phyloP scores from a whole-genome alignment of 2,329 filamentous ascomycete species.

The Cytospora leucostoma region DNA sequence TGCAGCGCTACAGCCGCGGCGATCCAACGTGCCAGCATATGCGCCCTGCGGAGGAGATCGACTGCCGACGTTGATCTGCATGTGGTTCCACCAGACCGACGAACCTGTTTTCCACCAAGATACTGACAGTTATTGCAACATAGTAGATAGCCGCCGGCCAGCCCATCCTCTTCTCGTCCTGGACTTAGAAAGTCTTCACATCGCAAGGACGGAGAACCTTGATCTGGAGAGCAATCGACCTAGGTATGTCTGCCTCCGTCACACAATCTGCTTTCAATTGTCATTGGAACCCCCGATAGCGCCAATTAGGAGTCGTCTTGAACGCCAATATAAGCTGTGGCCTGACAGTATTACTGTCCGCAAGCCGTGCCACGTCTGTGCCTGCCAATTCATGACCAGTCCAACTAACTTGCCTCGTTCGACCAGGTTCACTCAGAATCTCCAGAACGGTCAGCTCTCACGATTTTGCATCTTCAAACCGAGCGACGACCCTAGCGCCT shows the following conservation, averaged over 20 bases:
- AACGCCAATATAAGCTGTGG: background rate
- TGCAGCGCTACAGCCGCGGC: conserved; percentile 16
- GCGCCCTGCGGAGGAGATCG: conserved; percentile 20
- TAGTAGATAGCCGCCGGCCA: conserved; percentile 19
- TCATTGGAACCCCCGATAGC: background rate
- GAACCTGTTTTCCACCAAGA: conserved; percentile 1
- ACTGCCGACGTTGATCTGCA: conserved; percentile 22
- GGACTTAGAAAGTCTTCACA: background rate
- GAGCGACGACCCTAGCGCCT: conserved; percentile 29
- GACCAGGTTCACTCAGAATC: conserved; percentile 5
- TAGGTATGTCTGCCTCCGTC: conserved; percentile 2
- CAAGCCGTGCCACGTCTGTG: conserved; percentile 5
- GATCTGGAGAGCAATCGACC: conserved; percentile 4
- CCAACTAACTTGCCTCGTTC: conserved; percentile 10
- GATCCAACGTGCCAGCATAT: conserved; percentile 6
- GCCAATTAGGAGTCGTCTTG: background rate
- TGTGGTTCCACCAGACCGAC: conserved; percentile 5
- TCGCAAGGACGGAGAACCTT: conserved; percentile 2
- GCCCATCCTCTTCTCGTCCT: conserved; percentile 12
- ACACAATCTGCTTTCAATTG: background rate
- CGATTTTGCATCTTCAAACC: background rate
- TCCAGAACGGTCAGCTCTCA: background rate
- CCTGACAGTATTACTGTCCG: background rate
- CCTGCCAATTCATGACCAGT: conserved; percentile 7
- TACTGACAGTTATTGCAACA: conserved; percentile 16